A percentile compares a stretch with the other conserved stretches of the same genome.
These are phyloP conservation scores for Dothideomycetes sp. DNA, from an alignment of 2,329 filamentous ascomycete genomes.

Conservation along the genomic window DNA sequence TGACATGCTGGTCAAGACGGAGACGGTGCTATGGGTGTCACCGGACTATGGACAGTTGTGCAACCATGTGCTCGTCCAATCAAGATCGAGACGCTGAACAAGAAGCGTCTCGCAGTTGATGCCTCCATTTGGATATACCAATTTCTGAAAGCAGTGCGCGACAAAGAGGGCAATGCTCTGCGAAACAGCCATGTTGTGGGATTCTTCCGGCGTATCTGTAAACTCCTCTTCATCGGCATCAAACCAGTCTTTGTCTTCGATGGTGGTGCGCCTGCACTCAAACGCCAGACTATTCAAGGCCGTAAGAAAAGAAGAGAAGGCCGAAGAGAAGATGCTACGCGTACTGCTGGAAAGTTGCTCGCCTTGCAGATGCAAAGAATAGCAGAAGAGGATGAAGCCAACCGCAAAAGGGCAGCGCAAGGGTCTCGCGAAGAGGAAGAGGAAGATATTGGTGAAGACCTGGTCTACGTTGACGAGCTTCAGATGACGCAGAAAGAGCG, in stretches of 20 bases:
- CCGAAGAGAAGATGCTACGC: conserved; percentile 79
- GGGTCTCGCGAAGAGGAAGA: conserved; percentile 40
- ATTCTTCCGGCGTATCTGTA: conserved; percentile 97
- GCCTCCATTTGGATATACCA: conserved; percentile 99
- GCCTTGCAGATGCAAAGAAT: conserved; percentile 88
- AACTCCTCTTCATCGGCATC: conserved; percentile 92
- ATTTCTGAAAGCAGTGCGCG: conserved; percentile 95
- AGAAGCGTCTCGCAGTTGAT: conserved; percentile 91
- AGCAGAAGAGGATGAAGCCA: conserved; percentile 73
- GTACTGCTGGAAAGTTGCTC: conserved; percentile 82
- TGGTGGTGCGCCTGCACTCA: conserved; percentile 81
- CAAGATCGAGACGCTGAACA: conserved; percentile 91
- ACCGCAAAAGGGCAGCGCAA: conserved; percentile 39
- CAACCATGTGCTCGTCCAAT: conserved; percentile 92
- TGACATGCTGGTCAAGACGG: conserved; percentile 3
- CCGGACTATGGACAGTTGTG: conserved; percentile 91
- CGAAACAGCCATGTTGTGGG: conserved; percentile 94
- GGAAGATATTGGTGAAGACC: conserved; percentile 57
- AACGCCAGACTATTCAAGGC: conserved; percentile 76
- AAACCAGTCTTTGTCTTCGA: conserved; percentile 97
- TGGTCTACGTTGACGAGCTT: conserved; percentile 87
- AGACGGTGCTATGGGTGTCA: conserved; percentile 69
- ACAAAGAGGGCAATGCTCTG: conserved; percentile 94
- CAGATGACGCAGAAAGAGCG: conserved; percentile 71
- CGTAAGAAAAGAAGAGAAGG: conserved; percentile 76